A percentile compares a stretch with the other conserved stretches of the same genome.
Evolutionary conservation across 164 flowering plant species (phyloP).

Genomic region (Warburgia ugandensis): DNA sequence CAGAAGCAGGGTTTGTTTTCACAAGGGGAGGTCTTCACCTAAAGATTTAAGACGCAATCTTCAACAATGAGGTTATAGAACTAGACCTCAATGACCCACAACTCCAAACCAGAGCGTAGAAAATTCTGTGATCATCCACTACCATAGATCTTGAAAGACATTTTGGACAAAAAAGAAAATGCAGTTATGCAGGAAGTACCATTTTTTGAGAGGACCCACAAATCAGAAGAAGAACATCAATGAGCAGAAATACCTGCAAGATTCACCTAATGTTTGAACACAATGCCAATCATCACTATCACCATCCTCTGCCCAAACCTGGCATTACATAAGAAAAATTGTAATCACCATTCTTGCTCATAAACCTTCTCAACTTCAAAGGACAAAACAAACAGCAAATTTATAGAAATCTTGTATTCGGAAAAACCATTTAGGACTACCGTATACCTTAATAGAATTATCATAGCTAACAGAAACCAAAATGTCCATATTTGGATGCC

Average conservation of each 20-base stretch:
- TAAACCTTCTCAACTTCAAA: not conserved
- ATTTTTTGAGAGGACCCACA: constrained; percentile 1
- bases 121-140: not conserved
- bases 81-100: too few species aligned
- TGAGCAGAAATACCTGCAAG: constrained; percentile 52
- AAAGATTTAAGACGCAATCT: too few species aligned
- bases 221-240: too few species aligned
- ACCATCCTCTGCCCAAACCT: constrained; percentile 91
- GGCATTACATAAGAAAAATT: constrained; percentile 6
- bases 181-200: not conserved
- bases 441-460: constrained; percentile 67
- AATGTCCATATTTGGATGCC: constrained; percentile 82
- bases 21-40: too few species aligned
- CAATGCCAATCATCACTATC: constrained; percentile 88
- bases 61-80: too few species aligned
- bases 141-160: not conserved
- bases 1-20: too few species aligned
- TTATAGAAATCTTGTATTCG: too few species aligned
- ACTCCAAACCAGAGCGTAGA: not conserved
- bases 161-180: not conserved
- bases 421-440: not conserved
- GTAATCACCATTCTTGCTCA: not conserved
- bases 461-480: constrained; percentile 93
- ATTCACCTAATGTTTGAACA: constrained; percentile 76
- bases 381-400: not conserved